Evolutionary conservation across 2,329 filamentous ascomycete species (phyloP).

Genomic region (Ophioceras dolichostomum): DNA sequence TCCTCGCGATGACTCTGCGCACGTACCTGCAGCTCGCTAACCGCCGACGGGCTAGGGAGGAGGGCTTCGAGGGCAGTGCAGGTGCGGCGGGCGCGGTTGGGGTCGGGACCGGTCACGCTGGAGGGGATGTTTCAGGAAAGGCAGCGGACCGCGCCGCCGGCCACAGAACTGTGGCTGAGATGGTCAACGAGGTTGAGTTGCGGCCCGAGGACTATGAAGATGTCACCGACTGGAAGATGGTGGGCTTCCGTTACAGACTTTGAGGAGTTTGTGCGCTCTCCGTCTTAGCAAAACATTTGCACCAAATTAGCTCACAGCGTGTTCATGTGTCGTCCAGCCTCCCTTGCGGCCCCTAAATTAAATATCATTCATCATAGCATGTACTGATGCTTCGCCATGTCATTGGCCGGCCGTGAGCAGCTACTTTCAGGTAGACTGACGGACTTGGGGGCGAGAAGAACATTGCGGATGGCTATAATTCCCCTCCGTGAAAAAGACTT

Average conservation of each 20-base stretch:
- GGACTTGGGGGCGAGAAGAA: too few relatives aligned
- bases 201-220: conserved; percentile 39
- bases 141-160: conserved; percentile 4
- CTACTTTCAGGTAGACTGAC: too few relatives aligned
- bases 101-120: conserved; percentile 16
- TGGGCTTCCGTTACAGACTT: conserved; percentile 46
- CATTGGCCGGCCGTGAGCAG: too few relatives aligned
- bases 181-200: conserved; percentile 23
- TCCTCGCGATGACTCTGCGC: conserved; percentile 29
- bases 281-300: too few relatives aligned
- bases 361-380: too few relatives aligned
- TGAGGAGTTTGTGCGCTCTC: conserved; percentile 11
- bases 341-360: too few relatives aligned
- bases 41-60: conserved; percentile 22
- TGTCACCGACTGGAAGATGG: conserved; percentile 45
- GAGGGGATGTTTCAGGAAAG: conserved; percentile 7
- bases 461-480: too few relatives aligned
- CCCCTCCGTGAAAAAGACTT: too few relatives aligned
- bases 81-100: conserved; percentile 26
- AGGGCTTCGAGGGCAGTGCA: conserved; percentile 31
- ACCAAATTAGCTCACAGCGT: too few relatives aligned
- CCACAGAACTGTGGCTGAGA: conserved; percentile 13
- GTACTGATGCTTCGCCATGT: too few relatives aligned
- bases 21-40: conserved; percentile 35
- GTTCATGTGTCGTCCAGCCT: too few relatives aligned